Percentiles rank a stretch among this genome's conserved stretches.
Evolutionary conservation across 306 rosid genomes (phyloP).

Genomic region (Castanopsis chinensis): DNA sequence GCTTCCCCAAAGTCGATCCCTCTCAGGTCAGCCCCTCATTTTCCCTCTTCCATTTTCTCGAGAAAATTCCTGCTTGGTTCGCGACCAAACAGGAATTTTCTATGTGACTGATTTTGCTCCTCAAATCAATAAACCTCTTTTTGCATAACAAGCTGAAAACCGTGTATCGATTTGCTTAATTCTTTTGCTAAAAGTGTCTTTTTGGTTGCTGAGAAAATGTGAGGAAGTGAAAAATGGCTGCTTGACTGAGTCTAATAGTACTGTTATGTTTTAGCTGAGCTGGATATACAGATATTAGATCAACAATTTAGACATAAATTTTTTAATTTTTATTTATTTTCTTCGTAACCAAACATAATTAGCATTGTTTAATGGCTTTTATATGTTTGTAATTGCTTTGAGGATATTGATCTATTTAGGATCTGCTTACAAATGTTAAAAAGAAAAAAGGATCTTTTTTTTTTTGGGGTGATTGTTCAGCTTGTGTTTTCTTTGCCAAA

Average conservation of each 20-base stretch:
- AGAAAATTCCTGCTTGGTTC: neutral
- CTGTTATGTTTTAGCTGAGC: neutral
- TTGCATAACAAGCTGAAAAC: neutral
- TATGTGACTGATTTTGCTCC: neutral
- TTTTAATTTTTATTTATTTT: neutral
- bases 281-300: neutral
- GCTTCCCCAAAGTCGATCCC: no score
- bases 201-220: neutral
- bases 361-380: no score
- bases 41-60: no score
- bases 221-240: neutral
- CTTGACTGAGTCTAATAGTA: neutral
- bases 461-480: neutral
- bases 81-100: no score
- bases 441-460: no score
- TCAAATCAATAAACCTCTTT: neutral
- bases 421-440: neutral
- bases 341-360: neutral
- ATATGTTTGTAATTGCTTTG: no score
- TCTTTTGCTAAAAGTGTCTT: conserved; percentile 4
- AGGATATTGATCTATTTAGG: neutral
- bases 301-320: neutral
- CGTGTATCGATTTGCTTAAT: neutral
- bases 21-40: no score
- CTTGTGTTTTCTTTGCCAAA: neutral